These are phyloP conservation scores for Trametes versicolor DNA, from an alignment of 1,284 basidiomycete species.

Conservation along the genomic window DNA sequence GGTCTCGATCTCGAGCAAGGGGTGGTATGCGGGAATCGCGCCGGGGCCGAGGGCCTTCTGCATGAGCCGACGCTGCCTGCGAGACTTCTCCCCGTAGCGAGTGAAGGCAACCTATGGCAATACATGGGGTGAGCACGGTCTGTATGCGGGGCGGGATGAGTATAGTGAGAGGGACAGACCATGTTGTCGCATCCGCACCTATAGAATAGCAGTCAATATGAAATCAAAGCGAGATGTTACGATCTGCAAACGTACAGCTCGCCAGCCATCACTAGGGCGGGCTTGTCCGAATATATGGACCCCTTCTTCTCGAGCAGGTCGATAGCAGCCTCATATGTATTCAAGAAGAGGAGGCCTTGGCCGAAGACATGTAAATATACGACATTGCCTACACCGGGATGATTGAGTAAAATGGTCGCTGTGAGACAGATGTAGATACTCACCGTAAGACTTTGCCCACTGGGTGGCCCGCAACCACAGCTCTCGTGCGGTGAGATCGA, in stretches of 20 bases:
- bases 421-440: not conserved
- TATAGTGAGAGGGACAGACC: slow-evolving; percentile 45
- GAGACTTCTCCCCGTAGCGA: slow-evolving; percentile 67
- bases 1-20: slow-evolving; percentile 62
- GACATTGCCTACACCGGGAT: slow-evolving; percentile 57
- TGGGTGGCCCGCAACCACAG: slow-evolving; percentile 46
- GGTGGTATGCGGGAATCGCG: slow-evolving; percentile 63
- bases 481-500: slow-evolving; percentile 64
- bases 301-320: slow-evolving; percentile 75
- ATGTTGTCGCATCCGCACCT: slow-evolving; percentile 76
- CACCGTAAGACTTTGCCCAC: slow-evolving; percentile 45
- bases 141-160: not conserved
- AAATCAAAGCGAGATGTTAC: not conserved
- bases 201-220: not conserved
- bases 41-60: slow-evolving; percentile 64
- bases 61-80: slow-evolving; percentile 71
- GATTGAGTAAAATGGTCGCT: not conserved
- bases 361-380: slow-evolving; percentile 72
- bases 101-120: slow-evolving; percentile 67
- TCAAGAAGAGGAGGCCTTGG: slow-evolving; percentile 70
- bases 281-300: slow-evolving; percentile 76
- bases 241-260: slow-evolving; percentile 52
- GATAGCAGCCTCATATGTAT: slow-evolving; percentile 61
- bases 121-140: not conserved
- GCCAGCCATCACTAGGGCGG: slow-evolving; percentile 68